Conservation (phyloP, 2,329 filamentous ascomycete species). For the Fusarium verticillioides region DNA sequence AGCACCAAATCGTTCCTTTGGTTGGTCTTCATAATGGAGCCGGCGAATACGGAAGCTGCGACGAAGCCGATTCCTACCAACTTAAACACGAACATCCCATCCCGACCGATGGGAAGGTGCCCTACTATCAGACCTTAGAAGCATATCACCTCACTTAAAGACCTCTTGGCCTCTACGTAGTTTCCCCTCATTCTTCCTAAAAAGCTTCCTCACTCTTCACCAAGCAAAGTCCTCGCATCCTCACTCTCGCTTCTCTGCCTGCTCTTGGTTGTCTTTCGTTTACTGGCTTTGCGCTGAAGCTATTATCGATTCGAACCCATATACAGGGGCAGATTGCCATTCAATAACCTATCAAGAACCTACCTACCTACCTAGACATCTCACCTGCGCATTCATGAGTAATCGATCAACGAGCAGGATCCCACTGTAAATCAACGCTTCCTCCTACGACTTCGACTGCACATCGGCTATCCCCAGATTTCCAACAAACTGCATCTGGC, state of each 20-base stretch:
- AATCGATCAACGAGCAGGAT: constrained; percentile 22
- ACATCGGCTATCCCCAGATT: constrained; percentile 21
- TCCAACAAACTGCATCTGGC: constrained; percentile 11
- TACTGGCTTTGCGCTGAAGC: constrained; percentile 17
- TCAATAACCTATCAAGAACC: neutral
- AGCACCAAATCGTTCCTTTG: constrained; percentile 12
- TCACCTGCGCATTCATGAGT: constrained; percentile 11
- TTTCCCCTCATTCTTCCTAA: constrained; percentile 24
- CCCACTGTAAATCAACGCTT: constrained; percentile 17
- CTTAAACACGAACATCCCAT: constrained; percentile 24
- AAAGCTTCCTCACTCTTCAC: constrained; percentile 11
- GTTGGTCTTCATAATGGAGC: constrained; percentile 10
- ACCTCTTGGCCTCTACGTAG: constrained; percentile 16
- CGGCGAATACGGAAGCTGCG: constrained; percentile 28
- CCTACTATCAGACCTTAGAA: constrained; percentile 5
- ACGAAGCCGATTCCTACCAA: constrained; percentile 15
- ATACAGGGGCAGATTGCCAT: constrained; percentile 1
- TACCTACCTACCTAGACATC: constrained; percentile 5
- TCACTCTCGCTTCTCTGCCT: constrained; percentile 18
- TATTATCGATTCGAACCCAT: constrained; percentile 6
- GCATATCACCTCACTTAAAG: constrained; percentile 34
- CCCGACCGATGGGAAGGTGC: constrained; percentile 14
- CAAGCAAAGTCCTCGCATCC: constrained; percentile 14
- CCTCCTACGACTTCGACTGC: constrained; percentile 7
- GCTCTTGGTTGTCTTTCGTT: constrained; percentile 32